Percentiles rank a stretch among this genome's conserved stretches.
Conservation (phyloP, 768 basidiomycete genomes). For the Xerocomellus dryophilus region DNA sequence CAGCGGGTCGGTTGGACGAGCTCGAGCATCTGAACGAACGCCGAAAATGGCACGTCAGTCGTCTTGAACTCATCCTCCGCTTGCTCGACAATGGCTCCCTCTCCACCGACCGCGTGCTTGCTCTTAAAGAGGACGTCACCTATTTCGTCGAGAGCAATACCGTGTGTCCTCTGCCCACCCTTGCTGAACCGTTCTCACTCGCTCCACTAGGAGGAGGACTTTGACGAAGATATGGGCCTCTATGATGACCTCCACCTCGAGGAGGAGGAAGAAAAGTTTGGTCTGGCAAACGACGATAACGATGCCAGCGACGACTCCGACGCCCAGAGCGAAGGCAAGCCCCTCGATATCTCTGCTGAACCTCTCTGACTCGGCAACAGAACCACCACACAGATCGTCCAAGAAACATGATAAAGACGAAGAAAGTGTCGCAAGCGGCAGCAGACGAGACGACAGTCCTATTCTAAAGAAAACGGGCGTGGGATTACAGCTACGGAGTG, state of each 20-base stretch:
- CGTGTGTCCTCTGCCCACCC: slow-evolving; percentile 49
- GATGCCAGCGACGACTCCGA: slow-evolving; percentile 74
- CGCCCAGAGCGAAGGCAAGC: slow-evolving; percentile 65
- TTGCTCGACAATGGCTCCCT: slow-evolving; percentile 93
- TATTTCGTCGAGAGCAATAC: slow-evolving; percentile 97
- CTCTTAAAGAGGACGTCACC: slow-evolving; percentile 88
- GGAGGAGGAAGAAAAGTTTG: slow-evolving; percentile 94
- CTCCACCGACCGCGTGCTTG: slow-evolving; percentile 72
- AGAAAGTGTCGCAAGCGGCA: slow-evolving; percentile 65
- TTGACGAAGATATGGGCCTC: slow-evolving; percentile 95
- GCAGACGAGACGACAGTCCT: slow-evolving; percentile 74
- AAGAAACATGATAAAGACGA: slow-evolving; percentile 76
- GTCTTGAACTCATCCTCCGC: slow-evolving; percentile 90
- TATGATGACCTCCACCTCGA: slow-evolving; percentile 98
- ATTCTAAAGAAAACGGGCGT: slow-evolving; percentile 70
- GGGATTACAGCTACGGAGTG: slow-evolving; percentile 68
- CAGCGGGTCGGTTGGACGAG: slow-evolving; percentile 73
- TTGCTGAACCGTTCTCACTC: slow-evolving; percentile 17
- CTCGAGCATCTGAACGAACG: slow-evolving; percentile 90
- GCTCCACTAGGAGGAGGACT: slow-evolving; percentile 80
- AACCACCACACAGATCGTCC: slow-evolving; percentile 61
- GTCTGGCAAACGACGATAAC: slow-evolving; percentile 67
- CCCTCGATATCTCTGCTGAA: not conserved
- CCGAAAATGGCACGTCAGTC: slow-evolving; percentile 90
- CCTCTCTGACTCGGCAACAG: slow-evolving; percentile 32